Percentiles rank a stretch among this genome's conserved stretches.
These are phyloP conservation scores for Phytophthora tentaculata DNA, from an alignment of 352 stramenopile species.

Conservation along the genomic window DNA sequence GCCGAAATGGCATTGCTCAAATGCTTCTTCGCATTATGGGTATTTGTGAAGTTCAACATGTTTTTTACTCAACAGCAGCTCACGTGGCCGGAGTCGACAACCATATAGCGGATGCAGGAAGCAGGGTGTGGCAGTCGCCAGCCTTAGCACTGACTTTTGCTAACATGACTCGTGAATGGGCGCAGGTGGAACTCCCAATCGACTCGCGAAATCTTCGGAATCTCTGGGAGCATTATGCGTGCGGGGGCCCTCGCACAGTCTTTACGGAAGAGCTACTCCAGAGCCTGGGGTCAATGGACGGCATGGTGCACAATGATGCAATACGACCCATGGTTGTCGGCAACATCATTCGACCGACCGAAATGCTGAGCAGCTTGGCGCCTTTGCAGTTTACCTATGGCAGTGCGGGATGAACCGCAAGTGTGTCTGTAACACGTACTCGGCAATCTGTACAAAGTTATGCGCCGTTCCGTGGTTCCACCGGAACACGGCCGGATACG, in stretches of 20 bases:
- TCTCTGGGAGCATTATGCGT: slow-evolving; percentile 24
- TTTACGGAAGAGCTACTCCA: slow-evolving; percentile 5
- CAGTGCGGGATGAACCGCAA: slow-evolving; percentile 26
- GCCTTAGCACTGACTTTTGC: background rate
- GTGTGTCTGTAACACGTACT: slow-evolving; percentile 10
- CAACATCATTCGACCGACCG: background rate
- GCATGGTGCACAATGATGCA: slow-evolving; percentile 20
- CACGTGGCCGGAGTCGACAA: slow-evolving; percentile 16
- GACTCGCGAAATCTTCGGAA: slow-evolving; percentile 24
- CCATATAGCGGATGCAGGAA: slow-evolving; percentile 23
- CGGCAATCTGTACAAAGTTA: slow-evolving; percentile 15
- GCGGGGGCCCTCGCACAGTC: slow-evolving; percentile 19
- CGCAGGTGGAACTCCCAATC: slow-evolving; percentile 11
- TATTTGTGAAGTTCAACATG: slow-evolving; percentile 12
- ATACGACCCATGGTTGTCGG: background rate
- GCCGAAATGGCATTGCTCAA: slow-evolving; percentile 15
- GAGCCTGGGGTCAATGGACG: slow-evolving; percentile 13
- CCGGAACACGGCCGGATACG: slow-evolving; percentile 18
- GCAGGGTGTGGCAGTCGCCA: slow-evolving; percentile 21
- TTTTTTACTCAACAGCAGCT: slow-evolving; percentile 16
- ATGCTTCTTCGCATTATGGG: slow-evolving; percentile 14
- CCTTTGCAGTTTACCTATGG: slow-evolving; percentile 22
- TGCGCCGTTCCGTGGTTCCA: slow-evolving; percentile 11
- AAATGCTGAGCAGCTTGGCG: slow-evolving; percentile 24
- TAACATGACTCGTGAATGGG: slow-evolving; percentile 7